Base-by-base conservation (phyloP, 1,284 basidiomycete genomes). In the Apiotrichum gamsii region DNA sequence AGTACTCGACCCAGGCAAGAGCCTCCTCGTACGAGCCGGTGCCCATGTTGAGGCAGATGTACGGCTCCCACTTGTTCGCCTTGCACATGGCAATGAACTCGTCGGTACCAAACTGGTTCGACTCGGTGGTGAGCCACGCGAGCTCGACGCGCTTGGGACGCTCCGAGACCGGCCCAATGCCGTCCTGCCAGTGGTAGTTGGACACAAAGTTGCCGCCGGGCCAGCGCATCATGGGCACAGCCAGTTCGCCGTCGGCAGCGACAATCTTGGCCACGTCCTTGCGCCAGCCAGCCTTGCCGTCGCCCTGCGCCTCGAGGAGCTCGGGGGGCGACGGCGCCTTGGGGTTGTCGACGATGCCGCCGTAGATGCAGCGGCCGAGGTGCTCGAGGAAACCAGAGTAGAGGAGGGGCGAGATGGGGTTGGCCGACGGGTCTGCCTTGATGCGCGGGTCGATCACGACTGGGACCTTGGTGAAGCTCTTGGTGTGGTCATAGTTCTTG, bases 161-260 rank as follows among this genome's bases (percentile, higher is more conserved):
- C 10, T 74, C 53, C 21, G 75, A 72, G 42, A 73, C 73, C 4
- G 81, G 80, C 1, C 82, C 81, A 25, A 83, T 74, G 0, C 80
- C 81, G 65, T 83, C 81, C 66, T 82, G 77, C 81, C 82, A 84
- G 41, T 79, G 77, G 63, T 83, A 83, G 54, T 80, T 80, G 58
- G 78, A 80, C 16, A 70, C 72, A 54, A 65, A 74, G 61, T 74
- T 74, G 41, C 72, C 79, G 30, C 81, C 81, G 0, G 82, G 81
- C 74, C 81, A 82, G 37, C 81, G 64, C 35, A 82, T 73, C 53
- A 82, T 67, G 2, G 80, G 80, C n/a, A 80, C 72, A 31, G 76
- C 72, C 33, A 82, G 70, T 30, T 70, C 66, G n/a, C 65, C 67
- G 42, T 79, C 76, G 54, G 75, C 77, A 11, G 67, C 64, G 44